Percentiles rank a stretch among this genome's conserved stretches.
Evolutionary conservation across 352 stramenopile species (phyloP).

Genomic region (Pythium dissotocum): DNA sequence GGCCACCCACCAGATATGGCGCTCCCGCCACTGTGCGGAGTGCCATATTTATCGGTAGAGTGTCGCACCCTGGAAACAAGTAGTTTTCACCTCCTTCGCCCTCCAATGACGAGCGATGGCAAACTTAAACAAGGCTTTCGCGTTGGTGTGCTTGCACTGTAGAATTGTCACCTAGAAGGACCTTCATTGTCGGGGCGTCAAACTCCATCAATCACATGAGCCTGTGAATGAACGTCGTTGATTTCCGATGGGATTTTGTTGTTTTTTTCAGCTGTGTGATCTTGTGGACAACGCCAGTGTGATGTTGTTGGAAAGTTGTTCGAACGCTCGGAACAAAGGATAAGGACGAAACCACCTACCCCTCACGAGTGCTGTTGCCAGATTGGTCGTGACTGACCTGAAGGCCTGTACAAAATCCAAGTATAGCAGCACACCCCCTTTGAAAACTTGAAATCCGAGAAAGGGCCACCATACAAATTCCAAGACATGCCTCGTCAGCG

Average conservation of each 20-base stretch:
- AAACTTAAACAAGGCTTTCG: too few species aligned
- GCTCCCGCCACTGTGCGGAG: too few species aligned
- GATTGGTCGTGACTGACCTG: constrained; percentile 12
- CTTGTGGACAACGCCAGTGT: neutral
- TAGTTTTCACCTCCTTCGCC: too few species aligned
- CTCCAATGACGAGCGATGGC: too few species aligned
- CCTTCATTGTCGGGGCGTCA: constrained; percentile 6
- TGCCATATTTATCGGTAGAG: too few species aligned
- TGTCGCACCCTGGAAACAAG: too few species aligned
- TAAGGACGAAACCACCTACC: constrained; percentile 22
- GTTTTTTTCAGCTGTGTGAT: neutral
- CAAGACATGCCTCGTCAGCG: constrained; percentile 11
- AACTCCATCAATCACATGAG: neutral
- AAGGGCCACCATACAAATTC: constrained; percentile 22
- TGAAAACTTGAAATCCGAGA: constrained; percentile 29
- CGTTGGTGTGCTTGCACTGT: too few species aligned
- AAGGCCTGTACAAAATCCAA: constrained; percentile 25
- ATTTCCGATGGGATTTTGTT: neutral
- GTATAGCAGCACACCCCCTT: constrained; percentile 18
- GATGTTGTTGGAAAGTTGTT: constrained; percentile 22
- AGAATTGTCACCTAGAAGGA: constrained; percentile 5
- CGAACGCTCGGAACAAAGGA: neutral
- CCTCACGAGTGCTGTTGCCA: constrained; percentile 6
- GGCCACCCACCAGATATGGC: too few species aligned
- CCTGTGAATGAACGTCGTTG: neutral